Evolutionary conservation across 2,329 filamentous ascomycete species (phyloP), one percentile per base, ranked within the genome.

Genomic region (Stromatinia cepivora): DNA sequence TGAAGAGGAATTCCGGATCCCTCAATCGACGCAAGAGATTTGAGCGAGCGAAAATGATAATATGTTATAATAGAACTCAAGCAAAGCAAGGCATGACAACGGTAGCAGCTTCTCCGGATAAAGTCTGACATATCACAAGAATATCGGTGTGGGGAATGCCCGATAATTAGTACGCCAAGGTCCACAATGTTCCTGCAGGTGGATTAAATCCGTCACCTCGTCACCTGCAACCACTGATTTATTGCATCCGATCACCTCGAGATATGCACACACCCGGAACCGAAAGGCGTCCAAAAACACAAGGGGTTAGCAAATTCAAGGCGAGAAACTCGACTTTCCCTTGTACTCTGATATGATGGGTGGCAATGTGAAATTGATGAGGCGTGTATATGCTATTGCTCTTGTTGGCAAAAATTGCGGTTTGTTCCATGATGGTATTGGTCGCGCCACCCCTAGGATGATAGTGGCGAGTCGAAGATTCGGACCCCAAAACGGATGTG

Each of bases 1-100:
- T n/a, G 48, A 48, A 72, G 77, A 79, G 79, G 77, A 80, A 80
- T 79, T 72, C 78, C 79, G 77, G 78, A 79, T 75, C 73, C 79
- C 78, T 76, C 77, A 73, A 76, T 76, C 75, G 76, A 74, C 70
- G 76, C 72, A 75, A 76, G 11, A 36, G 34, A n/a, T 25, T 46
- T 57, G 58, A 64, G 31, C 20, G 50, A 39, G 50, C 7, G 50
- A 50, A 31, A 13, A 48, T 64, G n/a, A 45, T 31, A 31, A 54
- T 56, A 48, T 28, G 11, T 52, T 28, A 20, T 48, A 39, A 64
- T 15, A 48, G 28, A 64, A 46, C 7, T 11, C 7, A 69, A 69
- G 52, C 65, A 54, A 57, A 67, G 63, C 52, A 63, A 53, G 70
- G 68, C 57, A 73, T 67, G 52, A 73, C 67, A 70, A 59, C 63